Evolutionary conservation across 2,329 filamentous ascomycete species (phyloP), one percentile per base, ranked within the genome.

Genomic region (Talaromyces sp.): DNA sequence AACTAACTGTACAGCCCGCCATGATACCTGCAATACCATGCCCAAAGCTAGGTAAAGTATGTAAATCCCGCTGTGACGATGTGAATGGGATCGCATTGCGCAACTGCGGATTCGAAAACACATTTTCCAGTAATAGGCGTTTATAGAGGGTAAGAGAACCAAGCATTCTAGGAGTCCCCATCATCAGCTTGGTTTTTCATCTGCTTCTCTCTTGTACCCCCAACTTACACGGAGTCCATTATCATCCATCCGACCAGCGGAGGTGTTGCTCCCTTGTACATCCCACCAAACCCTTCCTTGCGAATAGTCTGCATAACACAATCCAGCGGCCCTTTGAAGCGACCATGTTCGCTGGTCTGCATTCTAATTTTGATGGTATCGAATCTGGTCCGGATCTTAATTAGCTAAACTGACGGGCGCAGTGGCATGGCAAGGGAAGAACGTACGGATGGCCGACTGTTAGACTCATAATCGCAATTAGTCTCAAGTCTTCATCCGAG

Each of bases 211-310:
- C n/a, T 13, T 36, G 5, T 3, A n/a, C n/a, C n/a, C 21, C 21
- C 8, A 13, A 17, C 39, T 7, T 72, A 82, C 77, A 88, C 72
- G 56, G 82, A 85, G 77, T 99, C 94, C 93, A 97, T 97, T 69
- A 95, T 90, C 89, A 97, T 96, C 94, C 94, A 97, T 66, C 94
- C 94, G 53, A 97, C 85, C 51, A 97, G 80, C 54, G 94, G 94
- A 57, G 93, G 93, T 28, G 89, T 90, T 10, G 91, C 91, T 67
- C 93, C 92, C 77, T 97, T 99, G 81, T 97, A 99, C 41, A 99
- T 79, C 2, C 91, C 94, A 53, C 81, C 76, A 48, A 95, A 76
- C 50, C 93, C 93, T 74, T 99, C 94, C 70, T 91, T 88, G 60
- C 88, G 84, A 28, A 97, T 64, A 9, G 94, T 99, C 72, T 93